phyloP scores from a whole-genome alignment of 2,329 filamentous ascomycete species.

The Lachnellula cervina region DNA sequence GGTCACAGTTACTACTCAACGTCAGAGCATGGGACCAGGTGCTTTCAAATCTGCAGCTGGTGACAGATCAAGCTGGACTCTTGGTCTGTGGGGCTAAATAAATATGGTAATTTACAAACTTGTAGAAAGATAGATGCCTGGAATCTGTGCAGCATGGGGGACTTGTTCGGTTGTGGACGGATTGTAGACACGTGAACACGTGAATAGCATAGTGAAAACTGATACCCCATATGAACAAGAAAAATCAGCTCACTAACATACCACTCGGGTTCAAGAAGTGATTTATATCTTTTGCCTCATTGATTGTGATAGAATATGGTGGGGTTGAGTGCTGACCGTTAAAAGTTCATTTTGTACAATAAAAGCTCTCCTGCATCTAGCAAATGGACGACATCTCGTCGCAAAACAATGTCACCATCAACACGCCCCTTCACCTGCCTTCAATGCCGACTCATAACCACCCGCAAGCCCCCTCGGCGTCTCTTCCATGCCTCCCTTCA shows the following conservation, averaged over 20 bases:
- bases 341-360: background rate
- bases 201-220: background rate
- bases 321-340: background rate
- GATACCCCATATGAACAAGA: background rate
- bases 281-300: background rate
- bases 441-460: slow-evolving; percentile 19
- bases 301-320: background rate
- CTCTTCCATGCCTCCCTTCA: slow-evolving; percentile 18
- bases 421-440: slow-evolving; percentile 23
- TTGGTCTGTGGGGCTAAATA: slow-evolving; percentile 52
- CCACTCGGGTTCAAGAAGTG: no score
- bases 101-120: background rate
- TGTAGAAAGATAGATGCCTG: background rate
- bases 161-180: no score
- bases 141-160: no score
- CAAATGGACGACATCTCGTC: slow-evolving; percentile 7
- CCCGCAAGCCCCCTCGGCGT: slow-evolving; percentile 9
- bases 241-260: no score
- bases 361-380: slow-evolving; percentile 4
- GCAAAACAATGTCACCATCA: slow-evolving; percentile 18
- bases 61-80: slow-evolving; percentile 50
- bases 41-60: slow-evolving; percentile 41
- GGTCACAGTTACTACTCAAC: slow-evolving; percentile 47
- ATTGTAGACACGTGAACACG: no score
- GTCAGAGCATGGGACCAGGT: slow-evolving; percentile 60